Conservation (phyloP, 2,329 filamentous ascomycete species). For the Aspergillus aculeatinus region DNA sequence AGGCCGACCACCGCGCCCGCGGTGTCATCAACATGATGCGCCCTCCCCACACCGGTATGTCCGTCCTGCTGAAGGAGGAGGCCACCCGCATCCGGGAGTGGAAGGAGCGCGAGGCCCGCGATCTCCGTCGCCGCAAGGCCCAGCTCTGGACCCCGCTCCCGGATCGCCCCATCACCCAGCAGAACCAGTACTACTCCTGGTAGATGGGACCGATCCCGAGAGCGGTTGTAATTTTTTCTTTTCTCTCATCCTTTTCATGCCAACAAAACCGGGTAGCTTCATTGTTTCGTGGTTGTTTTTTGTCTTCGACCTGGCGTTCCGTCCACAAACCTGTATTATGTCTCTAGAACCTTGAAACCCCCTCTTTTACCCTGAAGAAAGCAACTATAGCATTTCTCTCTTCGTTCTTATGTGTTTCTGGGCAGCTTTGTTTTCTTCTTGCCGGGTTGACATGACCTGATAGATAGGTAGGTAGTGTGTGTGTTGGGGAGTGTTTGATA, state of each 20-base stretch:
- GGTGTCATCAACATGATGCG: constrained; percentile 67
- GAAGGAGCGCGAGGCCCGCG: constrained; percentile 73
- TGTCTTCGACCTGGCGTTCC: not conserved
- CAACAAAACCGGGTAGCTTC: not conserved
- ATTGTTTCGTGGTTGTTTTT: not conserved
- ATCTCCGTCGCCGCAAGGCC: constrained; percentile 69
- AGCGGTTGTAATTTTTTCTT: not conserved
- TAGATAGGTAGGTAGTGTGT: not conserved
- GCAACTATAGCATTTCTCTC: not conserved
- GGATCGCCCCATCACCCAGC: constrained; percentile 77
- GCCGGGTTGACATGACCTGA: not conserved
- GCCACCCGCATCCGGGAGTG: constrained; percentile 80
- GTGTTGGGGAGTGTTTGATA: too few relatives aligned
- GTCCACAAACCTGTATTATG: not conserved
- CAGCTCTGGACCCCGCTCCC: constrained; percentile 87
- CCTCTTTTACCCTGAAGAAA: not conserved
- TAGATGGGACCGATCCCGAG: constrained; percentile 45
- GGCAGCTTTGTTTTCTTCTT: too few relatives aligned
- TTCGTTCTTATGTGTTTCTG: too few relatives aligned
- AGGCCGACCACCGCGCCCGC: constrained; percentile 71
- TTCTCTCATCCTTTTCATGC: not conserved
- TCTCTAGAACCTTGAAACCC: not conserved
- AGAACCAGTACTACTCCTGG: constrained; percentile 91
- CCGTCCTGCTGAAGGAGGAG: constrained; percentile 87
- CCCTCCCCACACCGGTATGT: constrained; percentile 73